phyloP scores from a whole-genome alignment of 495 filamentous ascomycete genomes.

The Xylaria telfairii region DNA sequence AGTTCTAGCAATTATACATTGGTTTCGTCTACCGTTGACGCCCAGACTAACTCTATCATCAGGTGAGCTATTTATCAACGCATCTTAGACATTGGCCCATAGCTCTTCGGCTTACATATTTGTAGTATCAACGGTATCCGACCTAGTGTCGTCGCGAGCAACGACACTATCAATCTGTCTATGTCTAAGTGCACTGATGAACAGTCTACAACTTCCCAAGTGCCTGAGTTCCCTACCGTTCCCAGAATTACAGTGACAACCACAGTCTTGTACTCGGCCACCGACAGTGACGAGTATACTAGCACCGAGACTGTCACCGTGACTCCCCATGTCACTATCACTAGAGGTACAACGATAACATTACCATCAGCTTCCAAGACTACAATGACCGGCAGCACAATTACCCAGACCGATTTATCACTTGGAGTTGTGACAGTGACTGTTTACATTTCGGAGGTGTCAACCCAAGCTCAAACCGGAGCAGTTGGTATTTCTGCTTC shows the following conservation, averaged over 20 bases:
- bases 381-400: neutral
- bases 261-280: conserved; percentile 10
- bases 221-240: neutral
- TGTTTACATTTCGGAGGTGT: conserved; percentile 19
- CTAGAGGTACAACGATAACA: conserved; percentile 8
- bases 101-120: neutral
- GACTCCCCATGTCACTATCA: conserved; percentile 22
- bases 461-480: conserved; percentile 24
- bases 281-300: conserved; percentile 12
- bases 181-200: neutral
- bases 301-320: conserved; percentile 27
- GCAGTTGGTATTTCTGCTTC: conserved; percentile 24
- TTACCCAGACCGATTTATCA: neutral
- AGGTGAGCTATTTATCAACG: neutral
- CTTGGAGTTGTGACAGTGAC: conserved; percentile 26
- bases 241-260: conserved; percentile 21
- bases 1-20: neutral
- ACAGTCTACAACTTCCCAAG: neutral
- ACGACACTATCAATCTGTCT: neutral
- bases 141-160: neutral
- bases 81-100: neutral
- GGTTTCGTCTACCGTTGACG: conserved; percentile 3
- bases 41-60: neutral
- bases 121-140: neutral
- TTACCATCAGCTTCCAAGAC: neutral